Percentiles rank a stretch among this genome's conserved stretches.
phyloP scores from a whole-genome alignment of 2,329 filamentous ascomycete species.

The Fusarium chlamydosporum region DNA sequence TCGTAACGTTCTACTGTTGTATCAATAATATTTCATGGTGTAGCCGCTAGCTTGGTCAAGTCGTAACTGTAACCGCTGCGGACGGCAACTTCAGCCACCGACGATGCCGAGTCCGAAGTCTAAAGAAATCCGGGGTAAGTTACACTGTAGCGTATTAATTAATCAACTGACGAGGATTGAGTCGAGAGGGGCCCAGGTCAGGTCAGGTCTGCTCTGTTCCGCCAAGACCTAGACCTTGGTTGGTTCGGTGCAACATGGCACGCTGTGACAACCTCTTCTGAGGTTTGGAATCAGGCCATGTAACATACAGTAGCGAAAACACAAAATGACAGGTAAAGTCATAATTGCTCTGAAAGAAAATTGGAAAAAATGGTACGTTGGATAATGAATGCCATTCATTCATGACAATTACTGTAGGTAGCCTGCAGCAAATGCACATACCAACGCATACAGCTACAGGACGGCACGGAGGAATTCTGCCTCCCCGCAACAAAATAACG shows the following conservation, averaged over 20 bases:
- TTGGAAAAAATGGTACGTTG: conserved; percentile 6
- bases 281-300: conserved; percentile 15
- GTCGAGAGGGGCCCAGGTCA: conserved; percentile 5
- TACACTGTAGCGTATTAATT: conserved; percentile 10
- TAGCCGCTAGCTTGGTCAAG: conserved; percentile 24
- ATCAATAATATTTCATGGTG: conserved; percentile 15
- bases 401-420: background rate
- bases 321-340: conserved; percentile 37
- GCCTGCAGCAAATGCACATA: conserved; percentile 3
- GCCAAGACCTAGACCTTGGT: conserved; percentile 10
- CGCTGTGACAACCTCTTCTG: conserved; percentile 22
- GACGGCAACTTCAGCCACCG: conserved; percentile 18
- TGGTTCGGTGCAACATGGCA: conserved; percentile 31
- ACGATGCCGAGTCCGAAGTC: conserved; percentile 24
- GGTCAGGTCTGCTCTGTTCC: background rate
- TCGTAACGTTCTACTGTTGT: conserved; percentile 6
- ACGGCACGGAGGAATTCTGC: conserved; percentile 27
- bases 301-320: conserved; percentile 5
- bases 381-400: conserved; percentile 19
- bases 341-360: conserved; percentile 13
- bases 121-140: conserved; percentile 42
- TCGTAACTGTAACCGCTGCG: background rate
- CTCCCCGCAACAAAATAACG: conserved; percentile 15
- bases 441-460: conserved; percentile 7
- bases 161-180: conserved; percentile 11